Conservation (phyloP, 2,329 filamentous ascomycete species). For the Arthrocladium fulminans region DNA sequence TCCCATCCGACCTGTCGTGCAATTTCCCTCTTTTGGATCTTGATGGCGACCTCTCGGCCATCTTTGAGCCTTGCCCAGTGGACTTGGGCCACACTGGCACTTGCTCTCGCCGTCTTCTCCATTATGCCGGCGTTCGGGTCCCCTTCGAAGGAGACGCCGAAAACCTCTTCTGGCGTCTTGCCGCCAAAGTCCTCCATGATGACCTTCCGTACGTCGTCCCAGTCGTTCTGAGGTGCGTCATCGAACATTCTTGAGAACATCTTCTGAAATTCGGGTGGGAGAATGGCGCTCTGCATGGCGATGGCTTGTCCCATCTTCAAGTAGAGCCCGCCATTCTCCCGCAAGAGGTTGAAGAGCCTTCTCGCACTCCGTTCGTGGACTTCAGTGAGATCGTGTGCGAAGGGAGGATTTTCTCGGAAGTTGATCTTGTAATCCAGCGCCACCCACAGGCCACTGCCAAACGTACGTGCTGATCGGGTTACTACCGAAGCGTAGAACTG, state of each 20-base stretch:
- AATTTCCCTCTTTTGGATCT: constrained; percentile 95
- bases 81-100: constrained; percentile 90
- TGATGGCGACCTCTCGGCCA: constrained; percentile 85
- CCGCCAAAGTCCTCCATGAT: constrained; percentile 83
- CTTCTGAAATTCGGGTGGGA: constrained; percentile 88
- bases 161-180: constrained; percentile 76
- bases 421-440: constrained; percentile 95
- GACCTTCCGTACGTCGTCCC: constrained; percentile 76
- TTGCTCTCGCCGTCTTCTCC: constrained; percentile 61
- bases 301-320: constrained; percentile 98
- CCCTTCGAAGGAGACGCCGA: constrained; percentile 73
- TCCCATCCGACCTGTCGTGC: constrained; percentile 86
- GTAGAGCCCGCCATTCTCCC: constrained; percentile 84
- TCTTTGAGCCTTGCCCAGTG: constrained; percentile 85
- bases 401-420: constrained; percentile 70
- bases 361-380: constrained; percentile 78
- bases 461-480: constrained; percentile 70
- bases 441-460: constrained; percentile 67
- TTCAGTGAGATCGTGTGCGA: constrained; percentile 63
- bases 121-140: constrained; percentile 56
- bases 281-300: constrained; percentile 90
- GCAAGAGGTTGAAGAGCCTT: constrained; percentile 69
- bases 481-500: constrained; percentile 72
- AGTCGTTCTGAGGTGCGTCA: constrained; percentile 86
- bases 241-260: constrained; percentile 98